A percentile compares a stretch with the other conserved stretches of the same genome.
phyloP scores from a whole-genome alignment of 2,329 filamentous ascomycete genomes.

The Huntiella omanensis region DNA sequence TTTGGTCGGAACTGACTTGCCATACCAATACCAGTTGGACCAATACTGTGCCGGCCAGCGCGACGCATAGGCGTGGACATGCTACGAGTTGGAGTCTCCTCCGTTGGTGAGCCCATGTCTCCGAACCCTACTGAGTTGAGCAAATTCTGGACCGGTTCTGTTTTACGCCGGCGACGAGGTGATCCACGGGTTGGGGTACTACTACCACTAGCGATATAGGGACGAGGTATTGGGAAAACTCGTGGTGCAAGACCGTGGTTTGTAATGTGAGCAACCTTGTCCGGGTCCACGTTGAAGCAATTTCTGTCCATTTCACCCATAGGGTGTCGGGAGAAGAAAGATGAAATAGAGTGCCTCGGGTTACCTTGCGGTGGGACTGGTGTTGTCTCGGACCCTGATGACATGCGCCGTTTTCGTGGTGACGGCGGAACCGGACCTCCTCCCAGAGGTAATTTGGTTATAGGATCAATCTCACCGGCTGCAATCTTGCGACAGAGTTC shows the following conservation, averaged over 20 bases:
- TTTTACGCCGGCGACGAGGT: slow-evolving; percentile 29
- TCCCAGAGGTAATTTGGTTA: slow-evolving; percentile 53
- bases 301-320: slow-evolving; percentile 46
- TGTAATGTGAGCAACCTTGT: slow-evolving; percentile 29
- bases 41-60: slow-evolving; percentile 13
- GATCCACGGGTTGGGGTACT: slow-evolving; percentile 15
- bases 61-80: slow-evolving; percentile 7
- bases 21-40: slow-evolving; percentile 7
- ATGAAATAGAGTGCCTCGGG: slow-evolving; percentile 24
- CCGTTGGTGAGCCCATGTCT: neutral
- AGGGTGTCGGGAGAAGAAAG: slow-evolving; percentile 35
- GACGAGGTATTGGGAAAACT: slow-evolving; percentile 39
- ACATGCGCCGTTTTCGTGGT: slow-evolving; percentile 11
- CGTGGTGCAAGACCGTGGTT: slow-evolving; percentile 31
- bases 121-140: slow-evolving; percentile 15
- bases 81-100: slow-evolving; percentile 10
- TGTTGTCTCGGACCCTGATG: slow-evolving; percentile 10
- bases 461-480: slow-evolving; percentile 67
- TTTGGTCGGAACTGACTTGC: slow-evolving; percentile 21
- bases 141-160: slow-evolving; percentile 31
- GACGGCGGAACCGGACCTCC: slow-evolving; percentile 21
- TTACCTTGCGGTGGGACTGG: slow-evolving; percentile 19
- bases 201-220: slow-evolving; percentile 28
- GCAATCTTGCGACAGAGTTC: slow-evolving; percentile 58
- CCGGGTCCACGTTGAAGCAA: slow-evolving; percentile 34